Percentiles rank a stretch among this genome's conserved stretches.
These are phyloP conservation scores for Gossypium ekmanianum DNA, from an alignment of 345 rosid species.

Conservation along the genomic window DNA sequence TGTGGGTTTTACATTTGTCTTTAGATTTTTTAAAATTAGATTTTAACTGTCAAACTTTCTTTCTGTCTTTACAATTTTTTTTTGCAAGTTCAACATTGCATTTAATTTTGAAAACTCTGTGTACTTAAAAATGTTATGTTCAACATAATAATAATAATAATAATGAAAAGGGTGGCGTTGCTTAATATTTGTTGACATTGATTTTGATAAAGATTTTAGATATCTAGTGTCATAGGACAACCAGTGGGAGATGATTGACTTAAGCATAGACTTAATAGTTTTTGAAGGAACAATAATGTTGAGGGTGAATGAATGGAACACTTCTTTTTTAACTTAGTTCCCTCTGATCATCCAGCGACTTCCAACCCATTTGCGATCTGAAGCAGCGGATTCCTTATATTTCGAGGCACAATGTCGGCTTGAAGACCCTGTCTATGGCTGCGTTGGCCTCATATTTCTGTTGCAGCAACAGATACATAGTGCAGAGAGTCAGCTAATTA, in stretches of 20 bases:
- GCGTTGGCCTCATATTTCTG: slow-evolving; percentile 42
- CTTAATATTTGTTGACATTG: neutral
- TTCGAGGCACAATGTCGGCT: slow-evolving; percentile 58
- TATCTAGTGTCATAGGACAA: neutral
- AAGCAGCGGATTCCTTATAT: slow-evolving; percentile 48
- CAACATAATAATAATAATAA: no score
- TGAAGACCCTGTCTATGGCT: slow-evolving; percentile 60
- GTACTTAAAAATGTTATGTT: no score
- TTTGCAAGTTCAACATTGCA: no score
- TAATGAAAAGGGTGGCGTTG: neutral
- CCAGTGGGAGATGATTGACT: neutral
- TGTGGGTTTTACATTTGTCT: neutral
- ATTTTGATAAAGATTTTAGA: no score
- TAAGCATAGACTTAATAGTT: neutral
- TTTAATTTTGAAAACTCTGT: no score
- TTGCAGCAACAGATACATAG: slow-evolving; percentile 48
- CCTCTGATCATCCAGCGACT: slow-evolving; percentile 34
- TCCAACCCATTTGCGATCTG: slow-evolving; percentile 35
- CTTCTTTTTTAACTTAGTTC: neutral
- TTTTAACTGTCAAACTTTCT: neutral
- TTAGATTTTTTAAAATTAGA: neutral
- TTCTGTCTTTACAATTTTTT: no score
- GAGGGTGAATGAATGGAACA: neutral
- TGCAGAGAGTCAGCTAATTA: slow-evolving; percentile 38
- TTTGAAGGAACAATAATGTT: neutral